Base-by-base conservation (phyloP, 441 rosid genomes). In the Jatropha podagrica region DNA sequence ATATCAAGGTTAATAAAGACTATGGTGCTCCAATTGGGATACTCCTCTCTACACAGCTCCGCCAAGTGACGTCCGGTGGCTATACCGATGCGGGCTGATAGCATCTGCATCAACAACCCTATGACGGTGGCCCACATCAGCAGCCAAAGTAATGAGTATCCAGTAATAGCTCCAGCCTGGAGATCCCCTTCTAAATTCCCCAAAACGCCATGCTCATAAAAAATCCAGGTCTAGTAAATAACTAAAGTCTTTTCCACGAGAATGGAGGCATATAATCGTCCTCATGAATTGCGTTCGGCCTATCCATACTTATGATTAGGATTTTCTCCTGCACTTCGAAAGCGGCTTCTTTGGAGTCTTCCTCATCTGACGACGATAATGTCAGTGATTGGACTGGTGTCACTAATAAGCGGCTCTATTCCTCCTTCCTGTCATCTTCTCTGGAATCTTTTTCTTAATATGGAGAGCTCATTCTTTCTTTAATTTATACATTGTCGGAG, bases 141-240 rank as follows among this genome's bases (percentile, higher is more conserved):
- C 42, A 95, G 83, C 98, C 99, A 95, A 0, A 95, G 83, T 73
- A 95, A 78, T 58, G 97, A 88, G 80, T 95, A 95, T 1, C 99
- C 99, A 10, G 98, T 98, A 46, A 92, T 83, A 6, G 98, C 97
- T 8, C 98, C 99, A 2, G 97, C 93, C 85, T 95, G 99, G 40
- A 95, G 96, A 90, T 95, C 99, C 61, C 95, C 99, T 74, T 92
- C 99, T 70, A 95, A 79, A 85, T 95, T 95, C 66, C 99, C 99
- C 4, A 83, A 78, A 95, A 95, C 71, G 95, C 99, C 82, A 95
- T 93, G 83, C 98, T 92, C 97, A 95, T 93, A 17, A 95, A 79
- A 67, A 95, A 94, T 38, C 98, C 99, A 0, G 97, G 98, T 9
- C 99, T 97, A 0, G 98, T 92, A 82, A 95, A 95, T 40, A 87